phyloP scores from a whole-genome alignment of 345 rosid species.

The Trapa bicornis region DNA sequence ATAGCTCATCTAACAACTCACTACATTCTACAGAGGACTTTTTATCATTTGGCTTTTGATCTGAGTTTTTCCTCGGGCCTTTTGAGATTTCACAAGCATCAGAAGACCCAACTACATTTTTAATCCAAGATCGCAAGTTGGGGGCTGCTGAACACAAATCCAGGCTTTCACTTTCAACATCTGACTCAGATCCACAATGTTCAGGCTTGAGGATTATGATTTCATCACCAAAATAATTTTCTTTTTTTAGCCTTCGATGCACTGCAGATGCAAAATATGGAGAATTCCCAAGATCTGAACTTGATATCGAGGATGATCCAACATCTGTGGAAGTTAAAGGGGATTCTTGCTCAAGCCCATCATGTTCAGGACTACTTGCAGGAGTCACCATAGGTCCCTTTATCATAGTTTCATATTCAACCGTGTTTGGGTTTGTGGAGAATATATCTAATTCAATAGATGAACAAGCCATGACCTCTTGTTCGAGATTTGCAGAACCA shows the following conservation, averaged over 20 bases:
- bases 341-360: slow-evolving; percentile 23
- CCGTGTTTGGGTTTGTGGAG: slow-evolving; percentile 19
- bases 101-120: slow-evolving; percentile 38
- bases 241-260: slow-evolving; percentile 44
- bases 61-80: background rate
- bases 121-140: slow-evolving; percentile 31
- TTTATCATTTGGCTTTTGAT: slow-evolving; percentile 25
- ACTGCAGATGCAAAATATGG: slow-evolving; percentile 46
- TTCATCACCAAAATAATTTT: slow-evolving; percentile 26
- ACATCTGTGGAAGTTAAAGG: slow-evolving; percentile 52
- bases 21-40: slow-evolving; percentile 29
- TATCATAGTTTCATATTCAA: slow-evolving; percentile 20
- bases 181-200: slow-evolving; percentile 51
- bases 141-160: slow-evolving; percentile 19
- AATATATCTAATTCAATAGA: slow-evolving; percentile 22
- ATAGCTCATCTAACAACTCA: slow-evolving; percentile 34
- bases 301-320: slow-evolving; percentile 80
- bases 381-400: slow-evolving; percentile 87
- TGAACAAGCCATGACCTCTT: slow-evolving; percentile 25
- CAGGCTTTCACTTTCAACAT: slow-evolving; percentile 44
- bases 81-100: slow-evolving; percentile 19
- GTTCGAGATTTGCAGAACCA: slow-evolving; percentile 44
- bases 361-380: slow-evolving; percentile 85
- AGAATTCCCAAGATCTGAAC: slow-evolving; percentile 81
- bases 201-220: slow-evolving; percentile 22